These are phyloP conservation scores for Vicia villosa DNA, from an alignment of 306 rosid genomes.

Conservation along the genomic window DNA sequence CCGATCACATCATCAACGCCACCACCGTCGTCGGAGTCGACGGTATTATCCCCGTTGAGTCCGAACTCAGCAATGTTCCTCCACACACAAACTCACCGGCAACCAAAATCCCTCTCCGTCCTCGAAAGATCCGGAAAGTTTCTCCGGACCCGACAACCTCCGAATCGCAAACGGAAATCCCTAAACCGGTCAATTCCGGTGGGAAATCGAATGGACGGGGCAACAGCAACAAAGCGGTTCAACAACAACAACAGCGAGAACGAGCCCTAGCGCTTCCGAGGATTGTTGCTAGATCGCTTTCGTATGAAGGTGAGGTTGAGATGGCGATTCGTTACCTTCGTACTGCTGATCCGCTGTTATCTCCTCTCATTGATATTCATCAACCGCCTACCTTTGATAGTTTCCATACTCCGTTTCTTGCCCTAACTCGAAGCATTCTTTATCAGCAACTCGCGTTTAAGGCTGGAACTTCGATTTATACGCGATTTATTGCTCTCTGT, in stretches of 20 bases:
- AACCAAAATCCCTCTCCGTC: slow-evolving; percentile 93
- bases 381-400: slow-evolving; percentile 73
- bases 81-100: slow-evolving; percentile 60
- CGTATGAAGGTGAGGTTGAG: slow-evolving; percentile 84
- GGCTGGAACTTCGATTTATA: slow-evolving; percentile 93
- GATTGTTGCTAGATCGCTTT: slow-evolving; percentile 45
- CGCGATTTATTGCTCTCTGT: slow-evolving; percentile 77
- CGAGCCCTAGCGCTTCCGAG: slow-evolving; percentile 54
- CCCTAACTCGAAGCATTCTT: slow-evolving; percentile 86
- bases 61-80: slow-evolving; percentile 69
- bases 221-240: slow-evolving; percentile 49
- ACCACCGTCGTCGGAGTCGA: slow-evolving; percentile 35
- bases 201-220: slow-evolving; percentile 25
- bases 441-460: slow-evolving; percentile 96
- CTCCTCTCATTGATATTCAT: slow-evolving; percentile 71
- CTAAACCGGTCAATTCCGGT: slow-evolving; percentile 19
- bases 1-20: slow-evolving; percentile 33
- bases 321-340: slow-evolving; percentile 80
- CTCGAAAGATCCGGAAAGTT: slow-evolving; percentile 88
- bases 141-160: slow-evolving; percentile 66
- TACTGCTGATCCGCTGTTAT: slow-evolving; percentile 74
- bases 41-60: slow-evolving; percentile 35
- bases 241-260: slow-evolving; percentile 52
- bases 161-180: slow-evolving; percentile 48
- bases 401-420: slow-evolving; percentile 83